These are phyloP conservation scores for Mycena floridula DNA, from an alignment of 768 basidiomycete species.

Conservation along the genomic window DNA sequence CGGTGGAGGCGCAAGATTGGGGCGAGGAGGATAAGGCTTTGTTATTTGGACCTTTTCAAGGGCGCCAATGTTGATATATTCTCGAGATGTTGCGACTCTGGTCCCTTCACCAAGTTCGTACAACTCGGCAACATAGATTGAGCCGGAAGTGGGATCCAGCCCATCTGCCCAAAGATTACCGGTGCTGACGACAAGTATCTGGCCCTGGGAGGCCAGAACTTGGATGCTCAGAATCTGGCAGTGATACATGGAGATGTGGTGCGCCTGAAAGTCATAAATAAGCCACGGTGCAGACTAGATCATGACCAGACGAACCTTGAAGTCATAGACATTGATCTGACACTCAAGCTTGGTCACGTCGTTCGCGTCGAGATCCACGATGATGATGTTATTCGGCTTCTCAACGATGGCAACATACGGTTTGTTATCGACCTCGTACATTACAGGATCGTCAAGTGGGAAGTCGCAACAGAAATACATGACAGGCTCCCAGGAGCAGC, in stretches of 20 bases:
- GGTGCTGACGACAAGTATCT: background rate
- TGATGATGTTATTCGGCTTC: background rate
- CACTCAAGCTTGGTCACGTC: background rate
- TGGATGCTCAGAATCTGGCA: background rate
- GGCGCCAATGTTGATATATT: background rate
- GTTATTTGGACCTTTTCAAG: background rate
- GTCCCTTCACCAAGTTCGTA: background rate
- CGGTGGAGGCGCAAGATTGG: background rate
- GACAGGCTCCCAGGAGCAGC: background rate
- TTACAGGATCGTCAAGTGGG: background rate
- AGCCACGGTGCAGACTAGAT: background rate
- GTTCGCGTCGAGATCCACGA: background rate
- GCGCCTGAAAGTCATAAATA: background rate
- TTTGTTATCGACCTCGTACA: background rate
- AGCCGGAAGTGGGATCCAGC: background rate
- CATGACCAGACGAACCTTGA: background rate
- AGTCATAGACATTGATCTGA: background rate
- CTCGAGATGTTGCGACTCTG: background rate
- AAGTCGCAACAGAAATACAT: background rate
- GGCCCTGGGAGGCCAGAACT: background rate
- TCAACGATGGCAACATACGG: background rate
- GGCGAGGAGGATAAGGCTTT: background rate
- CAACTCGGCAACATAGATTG: background rate
- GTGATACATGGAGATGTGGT: background rate
- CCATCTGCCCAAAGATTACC: background rate